Conservation (phyloP, 2,329 filamentous ascomycete genomes). For the Epicoccum nigrum region DNA sequence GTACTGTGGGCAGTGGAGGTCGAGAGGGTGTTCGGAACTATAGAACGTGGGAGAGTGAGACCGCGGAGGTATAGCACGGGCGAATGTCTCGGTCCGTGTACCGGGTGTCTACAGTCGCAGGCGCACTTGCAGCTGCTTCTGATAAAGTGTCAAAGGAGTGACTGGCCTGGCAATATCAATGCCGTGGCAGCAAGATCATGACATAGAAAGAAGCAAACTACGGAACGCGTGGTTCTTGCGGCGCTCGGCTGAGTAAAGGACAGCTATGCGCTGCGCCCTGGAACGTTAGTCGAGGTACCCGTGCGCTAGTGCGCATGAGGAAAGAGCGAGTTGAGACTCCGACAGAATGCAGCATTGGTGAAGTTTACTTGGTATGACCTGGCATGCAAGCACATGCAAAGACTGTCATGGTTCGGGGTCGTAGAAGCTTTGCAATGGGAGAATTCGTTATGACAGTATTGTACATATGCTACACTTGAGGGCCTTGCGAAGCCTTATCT, state of each 20-base stretch:
- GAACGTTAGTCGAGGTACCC: conserved; percentile 25
- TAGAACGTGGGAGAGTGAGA: conserved; percentile 19
- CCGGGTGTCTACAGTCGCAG: conserved; percentile 17
- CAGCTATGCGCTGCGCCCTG: conserved; percentile 41
- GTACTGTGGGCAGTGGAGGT: conserved; percentile 15
- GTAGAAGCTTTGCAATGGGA: too few species aligned
- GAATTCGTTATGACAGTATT: too few species aligned
- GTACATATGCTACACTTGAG: background rate
- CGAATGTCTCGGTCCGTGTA: conserved; percentile 15
- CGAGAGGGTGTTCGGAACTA: conserved; percentile 7
- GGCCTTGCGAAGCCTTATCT: too few species aligned
- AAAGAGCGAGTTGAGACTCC: conserved; percentile 7
- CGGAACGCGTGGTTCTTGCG: conserved; percentile 31
- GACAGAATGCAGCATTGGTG: conserved; percentile 5
- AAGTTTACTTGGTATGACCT: background rate
- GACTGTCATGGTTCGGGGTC: too few species aligned
- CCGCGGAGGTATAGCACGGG: conserved; percentile 18
- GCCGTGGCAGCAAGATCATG: conserved; percentile 31
- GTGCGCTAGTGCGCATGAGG: conserved; percentile 23
- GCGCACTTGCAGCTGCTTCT: conserved; percentile 19
- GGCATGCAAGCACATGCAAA: too few species aligned
- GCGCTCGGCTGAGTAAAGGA: conserved; percentile 41
- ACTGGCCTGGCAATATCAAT: conserved; percentile 28
- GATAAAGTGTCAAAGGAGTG: conserved; percentile 23
- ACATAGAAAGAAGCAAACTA: conserved; percentile 28